Base-by-base conservation (phyloP, 495 filamentous ascomycete species). In the Jackrogersella minutella region DNA sequence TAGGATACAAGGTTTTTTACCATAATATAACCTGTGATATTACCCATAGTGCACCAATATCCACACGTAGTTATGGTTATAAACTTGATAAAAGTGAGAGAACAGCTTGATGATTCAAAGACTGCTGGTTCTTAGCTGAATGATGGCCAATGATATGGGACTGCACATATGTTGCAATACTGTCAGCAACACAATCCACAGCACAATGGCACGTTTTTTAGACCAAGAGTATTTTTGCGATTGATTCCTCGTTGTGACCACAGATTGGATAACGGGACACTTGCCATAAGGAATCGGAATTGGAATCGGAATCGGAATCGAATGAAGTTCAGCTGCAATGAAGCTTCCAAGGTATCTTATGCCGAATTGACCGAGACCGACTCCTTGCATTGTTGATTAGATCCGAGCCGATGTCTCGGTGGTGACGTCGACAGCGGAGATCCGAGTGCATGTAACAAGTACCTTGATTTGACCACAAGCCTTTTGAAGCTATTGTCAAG, bases 401-500 rank as follows among this genome's bases (percentile, higher is more conserved):
- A 49, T 53, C 63, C 63, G 63, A 66, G 63, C 63, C 63, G 63
- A 66, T 63, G 53, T 28, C 47, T 63, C 58, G 58, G 65, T 17
- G 13, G n/a, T 19, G 13, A 54, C 5, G 9, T 11, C 21, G 5
- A 49, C 16, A 10, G 22, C 58, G 64, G 64, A 68, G 52, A 62
- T 68, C 58, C 64, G 64, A 58, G 22, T 39, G 16, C 13, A 46
- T 24, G 21, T 24, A 24, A 11, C 14, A 16, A 49, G 24, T 52
- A 54, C 46, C 40, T 63, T 63, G 59, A 54, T 63, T 39, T 52
- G 44, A 66, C 56, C 33, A 39, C 51, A 52, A 24, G 28, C 22
- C 26, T 9, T 49, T 26, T 17, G 26, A 10, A 13, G 24, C 26
- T 26, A n/a, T 31, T 49, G 26, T 24, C n/a, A 0, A 14, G 5